Evolutionary conservation across 192 early-diverging fungal genomes (phyloP).

Genomic region (Hyaloraphidium curvatum): DNA sequence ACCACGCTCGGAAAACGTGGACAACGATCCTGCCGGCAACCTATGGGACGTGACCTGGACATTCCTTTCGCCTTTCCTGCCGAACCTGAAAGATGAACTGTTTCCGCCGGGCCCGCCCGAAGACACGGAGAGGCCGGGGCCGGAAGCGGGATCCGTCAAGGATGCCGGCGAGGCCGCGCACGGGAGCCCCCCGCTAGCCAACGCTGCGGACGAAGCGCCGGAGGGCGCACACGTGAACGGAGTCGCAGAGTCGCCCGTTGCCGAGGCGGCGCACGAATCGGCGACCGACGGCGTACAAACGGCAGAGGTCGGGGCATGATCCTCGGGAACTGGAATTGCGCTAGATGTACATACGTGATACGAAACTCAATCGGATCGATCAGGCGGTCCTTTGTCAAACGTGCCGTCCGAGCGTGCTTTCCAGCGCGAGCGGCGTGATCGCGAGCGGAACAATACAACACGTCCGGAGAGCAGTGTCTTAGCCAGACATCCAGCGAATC

Average conservation of each 20-base stretch:
- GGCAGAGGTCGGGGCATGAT: not conserved
- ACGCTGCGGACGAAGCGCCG: not conserved
- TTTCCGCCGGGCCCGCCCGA: constrained; percentile 12
- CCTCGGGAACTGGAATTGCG: not conserved
- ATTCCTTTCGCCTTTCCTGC: constrained; percentile 36
- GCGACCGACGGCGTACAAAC: not conserved
- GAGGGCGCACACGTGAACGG: not conserved
- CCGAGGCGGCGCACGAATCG: not conserved
- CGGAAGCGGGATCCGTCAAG: not conserved
- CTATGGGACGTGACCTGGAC: constrained; percentile 58
- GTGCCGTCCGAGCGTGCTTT: too few species aligned
- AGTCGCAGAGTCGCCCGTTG: not conserved
- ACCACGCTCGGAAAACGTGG: constrained; percentile 3
- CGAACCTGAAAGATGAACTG: constrained; percentile 43
- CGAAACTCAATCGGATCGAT: not conserved
- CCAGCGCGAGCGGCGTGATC: not conserved
- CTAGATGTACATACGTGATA: not conserved
- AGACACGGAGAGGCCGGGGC: not conserved
- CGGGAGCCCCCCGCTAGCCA: not conserved
- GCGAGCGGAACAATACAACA: not conserved
- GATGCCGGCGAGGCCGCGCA: not conserved
- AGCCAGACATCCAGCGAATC: too few species aligned
- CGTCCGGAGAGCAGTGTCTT: too few species aligned
- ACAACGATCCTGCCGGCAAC: constrained; percentile 11
- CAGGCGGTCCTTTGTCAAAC: too few species aligned